These are phyloP conservation scores for Neurospora africana DNA, from an alignment of 495 filamentous ascomycete species.

Conservation along the genomic window DNA sequence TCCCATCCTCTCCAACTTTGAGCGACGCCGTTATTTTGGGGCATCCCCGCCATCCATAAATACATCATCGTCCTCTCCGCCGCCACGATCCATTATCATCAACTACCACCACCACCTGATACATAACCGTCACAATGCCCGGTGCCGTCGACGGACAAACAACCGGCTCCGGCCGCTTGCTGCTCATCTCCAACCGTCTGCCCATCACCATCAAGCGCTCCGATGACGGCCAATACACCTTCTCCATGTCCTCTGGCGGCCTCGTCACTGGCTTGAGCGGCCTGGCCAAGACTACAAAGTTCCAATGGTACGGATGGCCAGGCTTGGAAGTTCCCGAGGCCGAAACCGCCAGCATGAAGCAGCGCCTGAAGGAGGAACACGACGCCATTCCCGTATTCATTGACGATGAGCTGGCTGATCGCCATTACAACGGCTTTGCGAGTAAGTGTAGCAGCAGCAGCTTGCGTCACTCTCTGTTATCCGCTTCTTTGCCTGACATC, in stretches of 20 bases:
- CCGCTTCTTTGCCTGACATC: neutral
- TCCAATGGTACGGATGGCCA: slow-evolving; percentile 98
- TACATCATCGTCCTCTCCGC: neutral
- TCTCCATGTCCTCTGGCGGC: slow-evolving; percentile 91
- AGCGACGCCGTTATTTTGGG: neutral
- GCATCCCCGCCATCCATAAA: neutral
- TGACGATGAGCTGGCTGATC: slow-evolving; percentile 66
- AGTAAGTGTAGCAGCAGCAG: slow-evolving; percentile 41
- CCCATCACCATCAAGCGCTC: slow-evolving; percentile 91
- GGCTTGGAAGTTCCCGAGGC: slow-evolving; percentile 72
- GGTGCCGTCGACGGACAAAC: slow-evolving; percentile 9
- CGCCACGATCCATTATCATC: neutral
- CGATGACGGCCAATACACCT: slow-evolving; percentile 68
- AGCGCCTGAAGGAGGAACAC: slow-evolving; percentile 62
- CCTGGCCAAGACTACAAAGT: slow-evolving; percentile 79
- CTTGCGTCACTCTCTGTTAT: neutral
- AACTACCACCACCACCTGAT: neutral
- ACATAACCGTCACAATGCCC: slow-evolving; percentile 19
- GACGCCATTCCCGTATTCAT: slow-evolving; percentile 68
- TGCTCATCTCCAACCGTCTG: slow-evolving; percentile 86
- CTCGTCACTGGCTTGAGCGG: slow-evolving; percentile 86
- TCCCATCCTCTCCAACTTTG: neutral
- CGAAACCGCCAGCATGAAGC: slow-evolving; percentile 53
- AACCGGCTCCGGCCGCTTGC: slow-evolving; percentile 38
- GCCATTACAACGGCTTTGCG: slow-evolving; percentile 79